These are phyloP conservation scores for Stephania cephalantha DNA, from an alignment of 164 flowering plant species.

Conservation along the genomic window DNA sequence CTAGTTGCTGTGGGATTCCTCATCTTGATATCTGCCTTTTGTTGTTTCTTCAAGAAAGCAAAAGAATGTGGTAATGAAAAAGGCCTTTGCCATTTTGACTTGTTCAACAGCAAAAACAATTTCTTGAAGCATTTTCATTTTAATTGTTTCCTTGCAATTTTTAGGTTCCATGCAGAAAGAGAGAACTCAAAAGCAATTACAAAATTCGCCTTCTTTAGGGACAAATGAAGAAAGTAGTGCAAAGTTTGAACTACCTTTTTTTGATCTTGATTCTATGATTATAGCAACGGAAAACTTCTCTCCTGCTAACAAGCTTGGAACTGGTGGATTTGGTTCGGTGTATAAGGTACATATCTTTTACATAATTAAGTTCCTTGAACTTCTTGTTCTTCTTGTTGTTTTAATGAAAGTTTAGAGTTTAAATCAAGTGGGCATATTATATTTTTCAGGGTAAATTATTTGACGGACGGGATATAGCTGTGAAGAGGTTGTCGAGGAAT, in stretches of 20 bases:
- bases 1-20: neutral
- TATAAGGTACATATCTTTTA: conserved; percentile 13
- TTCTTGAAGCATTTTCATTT: too few relatives aligned
- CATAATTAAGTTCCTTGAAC: neutral
- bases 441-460: conserved; percentile 24
- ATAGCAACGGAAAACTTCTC: conserved; percentile 23
- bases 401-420: neutral
- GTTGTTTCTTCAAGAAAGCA: neutral
- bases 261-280: conserved; percentile 1
- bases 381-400: too few relatives aligned
- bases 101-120: neutral
- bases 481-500: conserved; percentile 28
- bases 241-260: neutral
- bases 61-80: neutral
- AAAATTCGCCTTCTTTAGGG: neutral
- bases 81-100: neutral
- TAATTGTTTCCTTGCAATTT: too few relatives aligned
- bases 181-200: neutral
- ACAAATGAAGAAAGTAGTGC: neutral
- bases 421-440: too few relatives aligned
- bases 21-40: neutral
- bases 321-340: conserved; percentile 32
- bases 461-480: conserved; percentile 35
- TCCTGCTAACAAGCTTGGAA: conserved; percentile 19
- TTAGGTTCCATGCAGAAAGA: neutral